Conservation (phyloP, 306 rosid species). For the Ziziphus jujuba region DNA sequence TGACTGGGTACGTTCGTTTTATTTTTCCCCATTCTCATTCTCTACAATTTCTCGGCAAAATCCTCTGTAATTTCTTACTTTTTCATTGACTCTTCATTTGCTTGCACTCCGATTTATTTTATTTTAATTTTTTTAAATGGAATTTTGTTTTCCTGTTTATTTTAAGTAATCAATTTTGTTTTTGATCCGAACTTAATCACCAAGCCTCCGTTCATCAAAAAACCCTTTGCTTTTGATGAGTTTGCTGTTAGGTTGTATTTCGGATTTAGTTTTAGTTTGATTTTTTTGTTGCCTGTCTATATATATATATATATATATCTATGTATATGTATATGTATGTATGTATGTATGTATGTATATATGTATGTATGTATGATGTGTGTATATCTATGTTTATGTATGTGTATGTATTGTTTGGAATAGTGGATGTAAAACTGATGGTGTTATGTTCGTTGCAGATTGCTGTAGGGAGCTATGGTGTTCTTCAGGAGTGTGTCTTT, state of each 20-base stretch:
- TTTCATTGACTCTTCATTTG: too few relatives aligned
- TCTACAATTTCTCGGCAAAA: too few relatives aligned
- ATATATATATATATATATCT: neutral
- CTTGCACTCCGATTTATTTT: too few relatives aligned
- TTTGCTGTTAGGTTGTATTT: neutral
- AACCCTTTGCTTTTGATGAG: neutral
- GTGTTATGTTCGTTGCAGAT: conserved; percentile 17
- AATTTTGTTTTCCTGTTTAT: too few relatives aligned
- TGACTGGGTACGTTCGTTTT: too few relatives aligned
- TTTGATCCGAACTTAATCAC: too few relatives aligned
- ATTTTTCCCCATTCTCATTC: too few relatives aligned
- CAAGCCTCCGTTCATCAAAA: too few relatives aligned
- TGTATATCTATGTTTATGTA: neutral
- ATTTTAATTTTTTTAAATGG: too few relatives aligned
- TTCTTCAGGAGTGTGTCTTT: conserved; percentile 68
- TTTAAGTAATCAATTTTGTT: too few relatives aligned
- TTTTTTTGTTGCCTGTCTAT: neutral
- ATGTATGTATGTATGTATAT: too few relatives aligned
- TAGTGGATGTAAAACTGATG: neutral
- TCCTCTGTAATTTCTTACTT: too few relatives aligned
- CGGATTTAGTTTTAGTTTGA: neutral
- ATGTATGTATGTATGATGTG: neutral
- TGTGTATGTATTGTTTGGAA: neutral
- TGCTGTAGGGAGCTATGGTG: conserved; percentile 30
- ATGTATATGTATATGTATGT: neutral